Conservation (phyloP, 108 stramenopile genomes). For the Skeletonema tropicum region DNA sequence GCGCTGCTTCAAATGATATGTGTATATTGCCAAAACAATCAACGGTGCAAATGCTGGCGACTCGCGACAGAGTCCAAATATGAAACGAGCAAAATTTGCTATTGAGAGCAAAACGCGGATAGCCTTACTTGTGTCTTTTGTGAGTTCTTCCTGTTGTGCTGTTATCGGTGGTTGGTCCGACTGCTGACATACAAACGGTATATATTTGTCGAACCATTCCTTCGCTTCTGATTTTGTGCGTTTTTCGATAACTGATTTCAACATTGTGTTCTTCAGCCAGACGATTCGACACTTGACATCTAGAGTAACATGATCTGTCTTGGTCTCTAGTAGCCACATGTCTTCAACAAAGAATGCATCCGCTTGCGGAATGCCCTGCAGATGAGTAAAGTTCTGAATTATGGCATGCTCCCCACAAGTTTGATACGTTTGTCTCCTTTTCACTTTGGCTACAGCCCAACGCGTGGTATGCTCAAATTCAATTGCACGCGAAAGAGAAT, state of each 20-base stretch:
- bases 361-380: constrained; percentile 22
- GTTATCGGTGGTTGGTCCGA: background rate
- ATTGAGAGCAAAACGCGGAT: background rate
- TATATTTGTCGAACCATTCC: constrained; percentile 9
- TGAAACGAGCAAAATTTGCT: background rate
- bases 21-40: background rate
- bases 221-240: constrained; percentile 13
- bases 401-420: constrained; percentile 26
- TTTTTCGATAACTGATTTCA: constrained; percentile 63
- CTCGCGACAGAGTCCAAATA: background rate
- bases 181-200: background rate
- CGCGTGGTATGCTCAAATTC: constrained; percentile 31
- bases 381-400: constrained; percentile 32
- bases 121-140: background rate
- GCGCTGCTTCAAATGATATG: constrained; percentile 2
- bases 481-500: constrained; percentile 22
- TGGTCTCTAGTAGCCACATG: constrained; percentile 61
- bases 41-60: background rate
- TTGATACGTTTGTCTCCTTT: constrained; percentile 39
- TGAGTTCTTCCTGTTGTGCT: background rate
- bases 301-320: constrained; percentile 26
- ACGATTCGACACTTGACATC: constrained; percentile 51
- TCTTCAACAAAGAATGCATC: constrained; percentile 78
- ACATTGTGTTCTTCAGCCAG: constrained; percentile 69
- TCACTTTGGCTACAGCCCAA: constrained; percentile 26